These are phyloP conservation scores for Pestalotiopsis sp. DNA, from an alignment of 2,329 filamentous ascomycete species.

Conservation along the genomic window DNA sequence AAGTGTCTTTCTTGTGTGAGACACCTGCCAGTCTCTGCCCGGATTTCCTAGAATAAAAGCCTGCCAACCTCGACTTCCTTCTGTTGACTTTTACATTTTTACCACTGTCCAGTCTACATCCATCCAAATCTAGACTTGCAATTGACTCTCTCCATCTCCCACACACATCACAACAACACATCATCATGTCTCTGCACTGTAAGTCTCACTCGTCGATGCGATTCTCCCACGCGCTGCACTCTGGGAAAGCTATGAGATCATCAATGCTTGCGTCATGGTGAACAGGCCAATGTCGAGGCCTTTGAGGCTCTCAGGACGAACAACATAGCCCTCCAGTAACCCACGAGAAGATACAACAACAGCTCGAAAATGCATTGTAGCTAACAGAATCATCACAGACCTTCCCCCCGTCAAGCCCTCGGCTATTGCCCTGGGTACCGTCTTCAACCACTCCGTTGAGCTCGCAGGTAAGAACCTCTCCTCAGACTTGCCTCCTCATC, in stretches of 20 bases:
- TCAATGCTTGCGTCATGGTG: background rate
- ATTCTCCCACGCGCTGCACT: background rate
- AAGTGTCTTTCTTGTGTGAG: background rate
- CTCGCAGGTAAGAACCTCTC: slow-evolving; percentile 57
- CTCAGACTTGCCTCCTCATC: background rate
- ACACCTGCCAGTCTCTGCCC: background rate
- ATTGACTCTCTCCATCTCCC: slow-evolving; percentile 3
- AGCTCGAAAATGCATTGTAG: background rate
- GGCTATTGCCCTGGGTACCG: slow-evolving; percentile 91
- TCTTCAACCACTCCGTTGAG: slow-evolving; percentile 93
- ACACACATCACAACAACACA: slow-evolving; percentile 17
- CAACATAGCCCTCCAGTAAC: too few species aligned
- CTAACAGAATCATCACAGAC: slow-evolving; percentile 38
- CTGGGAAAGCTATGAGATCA: background rate
- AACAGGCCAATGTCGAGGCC: too few species aligned
- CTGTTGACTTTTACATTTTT: slow-evolving; percentile 7
- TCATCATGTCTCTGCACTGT: slow-evolving; percentile 65
- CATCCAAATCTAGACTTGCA: background rate
- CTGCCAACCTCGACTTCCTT: slow-evolving; percentile 1
- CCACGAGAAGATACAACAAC: background rate
- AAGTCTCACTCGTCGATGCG: slow-evolving; percentile 30
- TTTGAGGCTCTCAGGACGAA: too few species aligned
- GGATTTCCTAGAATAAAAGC: slow-evolving; percentile 5
- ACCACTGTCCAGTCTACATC: background rate
- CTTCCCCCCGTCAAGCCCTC: slow-evolving; percentile 89